Evolutionary conservation across 257 asterid species (phyloP).

Genomic region (Solanum clarkiae): DNA sequence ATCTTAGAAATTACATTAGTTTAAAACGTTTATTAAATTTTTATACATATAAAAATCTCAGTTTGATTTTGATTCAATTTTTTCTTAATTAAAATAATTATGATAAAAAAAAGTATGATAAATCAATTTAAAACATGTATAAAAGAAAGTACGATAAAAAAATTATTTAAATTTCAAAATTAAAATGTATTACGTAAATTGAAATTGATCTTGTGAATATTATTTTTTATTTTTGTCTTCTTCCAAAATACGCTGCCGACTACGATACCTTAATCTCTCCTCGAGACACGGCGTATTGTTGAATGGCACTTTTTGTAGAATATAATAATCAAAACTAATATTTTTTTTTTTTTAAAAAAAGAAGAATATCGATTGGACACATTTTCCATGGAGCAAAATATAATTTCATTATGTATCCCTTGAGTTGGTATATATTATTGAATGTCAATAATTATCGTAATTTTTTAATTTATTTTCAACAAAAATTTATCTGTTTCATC

Average conservation of each 20-base stretch:
- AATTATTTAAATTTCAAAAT: too few species aligned
- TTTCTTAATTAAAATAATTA: too few species aligned
- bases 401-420: neutral
- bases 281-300: neutral
- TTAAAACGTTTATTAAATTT: too few species aligned
- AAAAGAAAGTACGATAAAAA: too few species aligned
- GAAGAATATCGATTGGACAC: neutral
- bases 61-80: too few species aligned
- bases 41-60: too few species aligned
- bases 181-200: too few species aligned
- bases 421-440: neutral
- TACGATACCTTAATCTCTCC: conserved; percentile 1
- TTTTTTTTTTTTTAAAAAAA: fast-evolving
- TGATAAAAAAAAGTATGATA: too few species aligned
- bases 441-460: neutral
- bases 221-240: neutral
- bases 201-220: too few species aligned
- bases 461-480: neutral
- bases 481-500: neutral
- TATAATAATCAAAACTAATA: neutral
- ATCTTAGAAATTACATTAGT: too few species aligned
- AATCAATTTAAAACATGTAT: too few species aligned
- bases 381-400: neutral
- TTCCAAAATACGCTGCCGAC: conserved; percentile 14
- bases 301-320: neutral